Evolutionary conservation across 1,284 basidiomycete species (phyloP).

Genomic region (Rhodotorula sp.): DNA sequence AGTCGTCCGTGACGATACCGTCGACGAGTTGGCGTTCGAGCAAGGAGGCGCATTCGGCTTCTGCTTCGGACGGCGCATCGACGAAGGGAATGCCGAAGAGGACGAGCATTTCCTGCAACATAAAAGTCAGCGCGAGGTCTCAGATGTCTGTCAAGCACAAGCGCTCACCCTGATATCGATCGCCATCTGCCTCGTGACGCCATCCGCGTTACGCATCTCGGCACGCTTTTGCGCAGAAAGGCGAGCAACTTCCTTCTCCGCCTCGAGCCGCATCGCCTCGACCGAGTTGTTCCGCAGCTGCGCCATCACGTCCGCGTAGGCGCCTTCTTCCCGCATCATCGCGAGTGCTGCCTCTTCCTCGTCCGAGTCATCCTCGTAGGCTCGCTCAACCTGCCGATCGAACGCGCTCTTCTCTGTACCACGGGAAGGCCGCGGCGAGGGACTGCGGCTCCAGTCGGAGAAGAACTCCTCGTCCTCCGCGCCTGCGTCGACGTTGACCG

Average conservation of each 20-base stretch:
- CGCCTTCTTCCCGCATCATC: constrained; percentile 25
- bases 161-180: constrained; percentile 81
- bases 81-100: constrained; percentile 97
- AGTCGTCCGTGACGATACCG: constrained; percentile 98
- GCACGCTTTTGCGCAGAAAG: constrained; percentile 80
- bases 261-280: constrained; percentile 76
- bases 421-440: constrained; percentile 8
- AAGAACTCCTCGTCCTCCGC: constrained; percentile 13
- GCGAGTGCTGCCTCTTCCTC: constrained; percentile 41
- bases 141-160: not conserved
- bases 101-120: constrained; percentile 69
- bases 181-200: constrained; percentile 91
- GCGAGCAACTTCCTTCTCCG: constrained; percentile 82
- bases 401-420: not conserved
- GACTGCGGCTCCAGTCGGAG: constrained; percentile 26
- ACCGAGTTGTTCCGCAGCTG: constrained; percentile 81
- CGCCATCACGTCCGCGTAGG: constrained; percentile 86
- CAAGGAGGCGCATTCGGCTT: constrained; percentile 96
- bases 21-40: constrained; percentile 82
- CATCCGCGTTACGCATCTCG: constrained; percentile 89
- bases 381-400: too few relatives aligned
- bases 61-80: constrained; percentile 98
- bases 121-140: not conserved
- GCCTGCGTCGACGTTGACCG: not conserved
- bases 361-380: constrained; percentile 16